Evolutionary conservation across 148 eudicot species (phyloP), one percentile per base, ranked within the genome.

Genomic region (Rhododendron ferrugineum): DNA sequence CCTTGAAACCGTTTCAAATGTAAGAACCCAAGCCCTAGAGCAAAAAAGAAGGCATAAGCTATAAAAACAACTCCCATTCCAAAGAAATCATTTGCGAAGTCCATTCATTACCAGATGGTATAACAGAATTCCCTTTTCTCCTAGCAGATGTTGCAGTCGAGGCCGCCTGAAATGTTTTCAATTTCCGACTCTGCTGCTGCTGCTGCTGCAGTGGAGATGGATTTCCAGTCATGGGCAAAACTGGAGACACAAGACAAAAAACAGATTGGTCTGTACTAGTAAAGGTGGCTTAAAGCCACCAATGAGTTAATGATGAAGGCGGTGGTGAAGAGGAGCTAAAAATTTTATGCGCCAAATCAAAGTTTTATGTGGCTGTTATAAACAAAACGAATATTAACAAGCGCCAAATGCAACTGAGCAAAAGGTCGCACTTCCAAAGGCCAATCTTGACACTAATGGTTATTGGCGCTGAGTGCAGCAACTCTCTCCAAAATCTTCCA

Each of bases 121-220:
- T 37, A 37, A 37, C 42, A 37, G 42, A 37, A 37, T 37, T 37
- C 6, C 42, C 42, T 37, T 37, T 37, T 37, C 85, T 92, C 95
- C 47, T 94, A 84, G 91, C 98, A 96, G 85, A 96, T 96, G 84
- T 92, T 96, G 93, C 98, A 94, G 83, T 96, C 98, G n/a, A 96
- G 94, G 83, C 92, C 86, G 28, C 94, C 91, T 5, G 78, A 84
- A 32, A 78, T 68, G 66, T 78, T 87, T 76, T 90, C 92, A 15
- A 2, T 30, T 30, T 70, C 37, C 1, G 36, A 1, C 74, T 28
- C 74, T 68, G 36, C 36, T 68, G 73, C 26, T 60, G 37, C 37
- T 58, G 37, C 37, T 36, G 89, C 36, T 16, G 91, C 92, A 13
- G 86, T 50, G 10, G 91, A 80, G 44, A 86, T 47, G 5, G 95